Evolutionary conservation across 495 filamentous ascomycete genomes (phyloP).

Genomic region (Aspergillus nidulans): DNA sequence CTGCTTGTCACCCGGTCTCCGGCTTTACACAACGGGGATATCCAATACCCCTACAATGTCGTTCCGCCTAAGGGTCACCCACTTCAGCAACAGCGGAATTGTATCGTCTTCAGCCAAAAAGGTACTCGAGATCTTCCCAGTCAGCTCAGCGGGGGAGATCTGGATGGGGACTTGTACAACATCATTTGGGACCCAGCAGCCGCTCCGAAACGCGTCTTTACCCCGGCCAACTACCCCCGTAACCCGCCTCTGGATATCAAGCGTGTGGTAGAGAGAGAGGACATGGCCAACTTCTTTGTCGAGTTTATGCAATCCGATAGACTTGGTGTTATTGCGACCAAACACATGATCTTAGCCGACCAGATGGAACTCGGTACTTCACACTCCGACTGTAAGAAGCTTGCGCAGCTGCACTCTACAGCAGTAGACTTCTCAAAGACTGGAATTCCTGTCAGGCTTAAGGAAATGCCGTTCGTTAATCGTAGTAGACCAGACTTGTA

Average conservation of each 20-base stretch:
- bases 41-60: constrained; percentile 57
- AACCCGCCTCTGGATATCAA: constrained; percentile 50
- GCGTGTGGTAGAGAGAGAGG: constrained; percentile 45
- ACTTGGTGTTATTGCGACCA: constrained; percentile 62
- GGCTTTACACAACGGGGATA: constrained; percentile 74
- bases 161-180: constrained; percentile 78
- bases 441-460: constrained; percentile 57
- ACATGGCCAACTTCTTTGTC: constrained; percentile 76
- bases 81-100: constrained; percentile 57
- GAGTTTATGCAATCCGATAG: constrained; percentile 75
- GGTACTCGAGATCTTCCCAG: constrained; percentile 71
- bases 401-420: constrained; percentile 68
- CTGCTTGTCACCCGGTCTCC: constrained; percentile 68
- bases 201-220: constrained; percentile 32
- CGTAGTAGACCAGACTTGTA: constrained; percentile 53
- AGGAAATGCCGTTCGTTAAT: constrained; percentile 36
- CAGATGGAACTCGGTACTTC: constrained; percentile 49
- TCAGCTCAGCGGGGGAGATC: constrained; percentile 71
- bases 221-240: constrained; percentile 64
- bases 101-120: constrained; percentile 69
- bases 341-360: constrained; percentile 68
- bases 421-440: constrained; percentile 84
- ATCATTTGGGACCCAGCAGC: constrained; percentile 61
- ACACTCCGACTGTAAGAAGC: constrained; percentile 51
- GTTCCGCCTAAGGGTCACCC: constrained; percentile 56